Base-by-base conservation (phyloP, 2,329 filamentous ascomycete species). In the Diatrype stigma region DNA sequence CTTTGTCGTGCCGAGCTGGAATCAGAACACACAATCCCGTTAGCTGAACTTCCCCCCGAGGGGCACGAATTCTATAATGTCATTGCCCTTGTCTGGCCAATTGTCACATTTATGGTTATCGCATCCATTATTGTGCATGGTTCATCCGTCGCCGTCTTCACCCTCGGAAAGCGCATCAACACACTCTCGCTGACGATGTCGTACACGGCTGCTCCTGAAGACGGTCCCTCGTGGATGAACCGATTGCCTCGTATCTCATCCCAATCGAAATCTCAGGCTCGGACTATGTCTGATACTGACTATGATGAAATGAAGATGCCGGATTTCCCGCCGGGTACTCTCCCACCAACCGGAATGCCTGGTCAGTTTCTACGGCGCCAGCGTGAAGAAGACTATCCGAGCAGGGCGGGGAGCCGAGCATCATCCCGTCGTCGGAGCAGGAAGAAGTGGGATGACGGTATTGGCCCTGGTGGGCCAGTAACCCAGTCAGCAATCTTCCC, bases 141-240 rank as follows among this genome's bases (percentile, higher is more conserved):
- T 21, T 97, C 94, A n/a, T 97, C 94, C 0, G 88, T 99, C 60
- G 94, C 94, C 5, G 94, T 99, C 8, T 99, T 99, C 63, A 97
- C 94, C 0, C 82, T 99, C 1, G 94, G 94, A 62, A 99, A 97
- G 71, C 92, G 89, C 54, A 99, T 99, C 80, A 97, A 97, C 73
- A 97, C 94, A 0, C 73, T 99, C 59, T 92, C 90, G 1, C 78
- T 99, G 54, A 96, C 94, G 50, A 89, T 99, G 82, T 96, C 94
- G 0, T 99, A 97, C 73, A 99, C 94, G 0, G 84, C 87, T 54
- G 91, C 86, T 17, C 89, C 88, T 47, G 93, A 96, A 50, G 90
- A 96, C 34, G 90, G 91, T 0, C 89, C 91, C 2, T 85, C 85
- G 2, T 99, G 94, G 94, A 96, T 97, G 89, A 94, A 95, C 60